phyloP scores from a whole-genome alignment of 164 flowering plant genomes.

The Santalum album region DNA sequence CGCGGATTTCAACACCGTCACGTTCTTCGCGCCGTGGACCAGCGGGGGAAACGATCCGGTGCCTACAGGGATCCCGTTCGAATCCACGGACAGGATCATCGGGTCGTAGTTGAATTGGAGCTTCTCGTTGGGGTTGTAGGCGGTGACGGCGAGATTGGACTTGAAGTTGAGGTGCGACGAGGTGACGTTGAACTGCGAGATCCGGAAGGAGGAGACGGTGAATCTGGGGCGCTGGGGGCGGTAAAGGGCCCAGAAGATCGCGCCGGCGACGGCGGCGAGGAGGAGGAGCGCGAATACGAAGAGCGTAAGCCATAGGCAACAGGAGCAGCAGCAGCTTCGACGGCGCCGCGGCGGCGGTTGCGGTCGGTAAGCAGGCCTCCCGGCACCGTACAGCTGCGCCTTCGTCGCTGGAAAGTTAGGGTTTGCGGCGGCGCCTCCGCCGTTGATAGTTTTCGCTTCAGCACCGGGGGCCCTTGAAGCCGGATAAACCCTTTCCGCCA shows the following conservation, averaged over 20 bases:
- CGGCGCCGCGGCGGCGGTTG: slow-evolving; percentile 30
- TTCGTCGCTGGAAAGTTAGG: slow-evolving; percentile 49
- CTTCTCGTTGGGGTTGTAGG: slow-evolving; percentile 69
- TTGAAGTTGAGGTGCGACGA: slow-evolving; percentile 28
- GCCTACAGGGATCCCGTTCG: slow-evolving; percentile 18
- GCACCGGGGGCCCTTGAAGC: slow-evolving; percentile 4
- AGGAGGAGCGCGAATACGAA: slow-evolving; percentile 35
- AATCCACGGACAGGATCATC: slow-evolving; percentile 12
- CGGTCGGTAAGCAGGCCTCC: slow-evolving; percentile 65
- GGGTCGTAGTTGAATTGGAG: slow-evolving; percentile 40
- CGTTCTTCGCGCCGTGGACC: slow-evolving; percentile 38
- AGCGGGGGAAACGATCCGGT: slow-evolving; percentile 27
- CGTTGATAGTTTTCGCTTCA: slow-evolving; percentile 9
- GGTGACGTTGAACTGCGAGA: slow-evolving; percentile 61
- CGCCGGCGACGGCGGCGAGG: slow-evolving; percentile 47
- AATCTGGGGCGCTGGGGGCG: slow-evolving; percentile 73
- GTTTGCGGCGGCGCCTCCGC: slow-evolving; percentile 8
- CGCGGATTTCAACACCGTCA: slow-evolving; percentile 27
- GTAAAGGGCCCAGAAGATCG: slow-evolving; percentile 52
- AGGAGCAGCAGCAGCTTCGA: slow-evolving; percentile 49
- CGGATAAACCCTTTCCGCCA: slow-evolving; percentile 51
- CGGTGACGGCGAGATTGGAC: slow-evolving; percentile 36
- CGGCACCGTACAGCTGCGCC: slow-evolving; percentile 54
- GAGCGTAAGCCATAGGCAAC: slow-evolving; percentile 45
- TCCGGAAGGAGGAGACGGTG: slow-evolving; percentile 44